Percentiles rank a stretch among this genome's conserved stretches.
These are phyloP conservation scores for Cymodocea nodosa DNA, from an alignment of 116 monocot genomes.

Conservation along the genomic window DNA sequence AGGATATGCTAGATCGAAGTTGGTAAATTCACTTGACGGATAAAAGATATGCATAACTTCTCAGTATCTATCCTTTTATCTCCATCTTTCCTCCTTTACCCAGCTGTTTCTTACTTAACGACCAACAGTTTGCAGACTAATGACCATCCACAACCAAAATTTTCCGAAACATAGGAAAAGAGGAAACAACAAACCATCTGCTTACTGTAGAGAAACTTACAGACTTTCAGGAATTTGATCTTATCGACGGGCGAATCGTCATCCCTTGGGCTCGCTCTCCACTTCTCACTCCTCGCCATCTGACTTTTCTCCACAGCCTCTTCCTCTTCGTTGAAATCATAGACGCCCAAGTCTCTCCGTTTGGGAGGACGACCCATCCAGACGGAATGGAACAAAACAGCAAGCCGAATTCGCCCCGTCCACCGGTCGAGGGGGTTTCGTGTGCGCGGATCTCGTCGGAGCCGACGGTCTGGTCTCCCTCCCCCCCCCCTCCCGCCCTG, in stretches of 20 bases:
- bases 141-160: neutral
- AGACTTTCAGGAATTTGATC: conserved; percentile 6
- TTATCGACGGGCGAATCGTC: conserved; percentile 2
- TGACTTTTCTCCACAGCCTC: conserved; percentile 3
- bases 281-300: neutral
- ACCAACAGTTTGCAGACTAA: too few relatives aligned
- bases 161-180: neutral
- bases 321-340: conserved; percentile 9
- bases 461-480: too few relatives aligned
- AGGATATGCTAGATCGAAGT: too few relatives aligned
- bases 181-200: neutral
- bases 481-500: too few relatives aligned
- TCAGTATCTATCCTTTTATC: neutral
- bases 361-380: conserved; percentile 1
- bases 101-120: neutral
- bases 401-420: too few relatives aligned
- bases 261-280: neutral
- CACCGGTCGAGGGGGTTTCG: too few relatives aligned
- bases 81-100: neutral
- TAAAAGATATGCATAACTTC: neutral
- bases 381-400: neutral
- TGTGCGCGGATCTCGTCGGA: too few relatives aligned
- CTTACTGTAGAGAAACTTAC: neutral
- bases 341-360: conserved; percentile 6
- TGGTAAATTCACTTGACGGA: neutral